Percentiles rank a stretch among this genome's conserved stretches.
Evolutionary conservation across 1,139 yeast genomes (phyloP).

Genomic region (Geotrichum reessii): DNA sequence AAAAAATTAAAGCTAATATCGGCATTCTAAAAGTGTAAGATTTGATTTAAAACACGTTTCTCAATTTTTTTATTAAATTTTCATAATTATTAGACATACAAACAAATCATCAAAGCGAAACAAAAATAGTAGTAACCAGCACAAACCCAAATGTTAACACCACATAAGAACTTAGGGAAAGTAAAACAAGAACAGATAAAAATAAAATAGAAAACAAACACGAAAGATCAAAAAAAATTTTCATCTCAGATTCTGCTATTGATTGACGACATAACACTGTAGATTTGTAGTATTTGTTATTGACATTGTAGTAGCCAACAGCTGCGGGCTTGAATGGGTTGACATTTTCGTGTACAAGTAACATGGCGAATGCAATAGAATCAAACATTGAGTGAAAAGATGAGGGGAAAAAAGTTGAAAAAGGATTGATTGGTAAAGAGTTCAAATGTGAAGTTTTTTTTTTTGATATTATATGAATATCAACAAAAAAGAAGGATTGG

Average conservation of each 20-base stretch:
- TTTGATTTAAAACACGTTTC: not conserved
- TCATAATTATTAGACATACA: not conserved
- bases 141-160: not conserved
- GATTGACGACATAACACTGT: not conserved
- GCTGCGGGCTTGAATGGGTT: not conserved
- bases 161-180: conserved; percentile 3
- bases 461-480: not conserved
- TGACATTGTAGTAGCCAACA: not conserved
- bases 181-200: not conserved
- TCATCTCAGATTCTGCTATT: not conserved
- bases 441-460: not conserved
- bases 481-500: not conserved
- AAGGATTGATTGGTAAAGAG: not conserved
- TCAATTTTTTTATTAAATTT: not conserved
- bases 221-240: not conserved
- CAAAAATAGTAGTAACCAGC: not conserved
- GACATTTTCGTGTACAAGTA: not conserved
- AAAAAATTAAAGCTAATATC: too few relatives aligned
- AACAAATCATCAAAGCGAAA: not conserved
- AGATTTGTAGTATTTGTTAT: not conserved
- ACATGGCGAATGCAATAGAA: not conserved
- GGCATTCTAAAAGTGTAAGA: too few relatives aligned
- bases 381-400: not conserved
- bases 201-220: not conserved
- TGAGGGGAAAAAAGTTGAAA: not conserved